phyloP scores from a whole-genome alignment of 768 basidiomycete species.

The Russula olivacea region DNA sequence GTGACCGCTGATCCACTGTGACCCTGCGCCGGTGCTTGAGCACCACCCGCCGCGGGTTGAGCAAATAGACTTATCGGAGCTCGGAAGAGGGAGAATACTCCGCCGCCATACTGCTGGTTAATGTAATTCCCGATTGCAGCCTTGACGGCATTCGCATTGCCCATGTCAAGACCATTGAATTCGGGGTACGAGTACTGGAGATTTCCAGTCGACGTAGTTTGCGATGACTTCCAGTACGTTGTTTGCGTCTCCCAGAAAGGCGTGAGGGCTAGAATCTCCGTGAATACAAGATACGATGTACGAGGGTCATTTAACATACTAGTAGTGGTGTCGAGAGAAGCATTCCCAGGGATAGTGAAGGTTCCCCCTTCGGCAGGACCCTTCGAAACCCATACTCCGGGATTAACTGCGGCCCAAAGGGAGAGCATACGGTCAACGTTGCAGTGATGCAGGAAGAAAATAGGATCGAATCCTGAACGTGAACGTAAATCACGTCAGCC shows the following conservation, averaged over 20 bases:
- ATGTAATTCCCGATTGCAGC: slow-evolving; percentile 33
- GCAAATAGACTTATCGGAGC: not conserved
- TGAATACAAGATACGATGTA: not conserved
- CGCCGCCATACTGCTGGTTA: slow-evolving; percentile 33
- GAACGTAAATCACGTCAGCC: slow-evolving; percentile 23
- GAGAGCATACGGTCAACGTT: slow-evolving; percentile 50
- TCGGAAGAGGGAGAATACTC: too few species aligned
- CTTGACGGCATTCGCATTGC: slow-evolving; percentile 29
- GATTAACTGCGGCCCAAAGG: slow-evolving; percentile 46
- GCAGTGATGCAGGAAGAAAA: slow-evolving; percentile 49
- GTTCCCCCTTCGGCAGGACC: slow-evolving; percentile 22
- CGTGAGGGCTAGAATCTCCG: slow-evolving; percentile 33
- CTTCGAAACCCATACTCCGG: slow-evolving; percentile 35
- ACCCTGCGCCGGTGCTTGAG: not conserved
- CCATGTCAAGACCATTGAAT: slow-evolving; percentile 37
- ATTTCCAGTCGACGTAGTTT: slow-evolving; percentile 29
- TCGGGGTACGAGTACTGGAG: slow-evolving; percentile 49
- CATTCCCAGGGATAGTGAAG: slow-evolving; percentile 9
- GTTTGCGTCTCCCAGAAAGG: slow-evolving; percentile 41
- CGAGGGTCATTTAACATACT: not conserved
- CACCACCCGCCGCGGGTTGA: not conserved
- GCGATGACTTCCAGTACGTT: slow-evolving; percentile 37
- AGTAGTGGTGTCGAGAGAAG: not conserved
- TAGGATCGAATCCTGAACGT: slow-evolving; percentile 46
- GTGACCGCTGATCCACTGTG: not conserved